Evolutionary conservation across 1,284 basidiomycete genomes (phyloP).

Genomic region (Boletus subluridellus): DNA sequence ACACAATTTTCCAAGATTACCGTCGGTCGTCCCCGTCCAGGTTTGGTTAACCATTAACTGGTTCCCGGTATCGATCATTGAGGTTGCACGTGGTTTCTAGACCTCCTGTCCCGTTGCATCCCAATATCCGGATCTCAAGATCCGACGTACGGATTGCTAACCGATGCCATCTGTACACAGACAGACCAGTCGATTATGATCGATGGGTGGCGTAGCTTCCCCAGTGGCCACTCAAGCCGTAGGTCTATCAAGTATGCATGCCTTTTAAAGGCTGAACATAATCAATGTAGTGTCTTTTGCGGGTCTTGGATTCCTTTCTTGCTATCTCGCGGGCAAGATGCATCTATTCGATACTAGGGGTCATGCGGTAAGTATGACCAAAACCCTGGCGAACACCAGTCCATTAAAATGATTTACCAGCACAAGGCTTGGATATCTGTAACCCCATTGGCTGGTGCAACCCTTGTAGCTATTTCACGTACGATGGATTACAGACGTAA

Average conservation of each 20-base stretch:
- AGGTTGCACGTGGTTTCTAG: conserved; percentile 36
- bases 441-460: conserved; percentile 73
- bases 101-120: conserved; percentile 81
- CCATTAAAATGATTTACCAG: conserved; percentile 25
- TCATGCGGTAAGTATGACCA: conserved; percentile 55
- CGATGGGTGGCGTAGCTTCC: conserved; percentile 93
- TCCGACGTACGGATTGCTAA: conserved; percentile 72
- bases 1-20: conserved; percentile 86
- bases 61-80: neutral
- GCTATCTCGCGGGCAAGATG: conserved; percentile 89
- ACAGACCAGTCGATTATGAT: conserved; percentile 54
- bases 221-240: conserved; percentile 88
- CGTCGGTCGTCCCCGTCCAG: conserved; percentile 87
- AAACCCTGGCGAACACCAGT: neutral
- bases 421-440: conserved; percentile 83
- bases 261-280: conserved; percentile 2
- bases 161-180: conserved; percentile 76
- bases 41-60: conserved; percentile 34
- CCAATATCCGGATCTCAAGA: conserved; percentile 65
- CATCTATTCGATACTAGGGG: conserved; percentile 85
- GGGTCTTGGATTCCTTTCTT: conserved; percentile 85
- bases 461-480: conserved; percentile 86
- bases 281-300: conserved; percentile 75
- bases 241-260: conserved; percentile 27
- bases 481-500: conserved; percentile 86